Evolutionary conservation across 306 rosid genomes (phyloP), one percentile per base, ranked within the genome.

Genomic region (Cicer yamashitae): DNA sequence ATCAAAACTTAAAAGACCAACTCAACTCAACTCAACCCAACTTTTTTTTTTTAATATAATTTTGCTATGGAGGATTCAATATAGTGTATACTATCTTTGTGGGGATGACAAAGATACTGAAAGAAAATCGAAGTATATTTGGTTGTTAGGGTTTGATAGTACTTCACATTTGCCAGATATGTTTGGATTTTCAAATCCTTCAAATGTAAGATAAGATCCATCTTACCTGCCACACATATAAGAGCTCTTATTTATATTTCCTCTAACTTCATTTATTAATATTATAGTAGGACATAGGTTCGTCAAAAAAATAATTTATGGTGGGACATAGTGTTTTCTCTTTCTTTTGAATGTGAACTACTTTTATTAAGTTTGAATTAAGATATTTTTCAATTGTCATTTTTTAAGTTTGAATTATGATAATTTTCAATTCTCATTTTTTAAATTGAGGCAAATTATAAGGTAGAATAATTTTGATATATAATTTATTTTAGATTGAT

Each of bases 111-210:
- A 52, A 76, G 77, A 84, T 67, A 59, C 38, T 22, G 7, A 20
- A 51, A 53, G 82, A 14, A 77, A 77, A 80, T 72, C 34, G 46
- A 30, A 59, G 53, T 45, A 54, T 78, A 66, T 54, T 9, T 64
- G 67, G 58, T 75, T 68, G 86, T 78, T 86, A 84, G 88, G 88
- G 88, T 80, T 85, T 81, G 79, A 59, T 53, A 47, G 40, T 20
- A 57, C 58, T 65, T 73, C 67, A 59, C 54, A 52, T 77, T 48
- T 7, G 1, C 51, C 60, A 62, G 74, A 71, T 82, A 82, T 65
- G 79, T 15, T 57, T 65, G 20, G 79, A 80, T 79, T 79, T 82
- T 59, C 70, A 84, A 66, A 84, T 84, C 82, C 71, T 72, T 77
- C 68, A 13, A 30, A 15, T 60, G 48, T 30, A 65, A 47, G 53